Conservation (phyloP, 176 grass and related monocot genomes). For the Carex cristatella region DNA sequence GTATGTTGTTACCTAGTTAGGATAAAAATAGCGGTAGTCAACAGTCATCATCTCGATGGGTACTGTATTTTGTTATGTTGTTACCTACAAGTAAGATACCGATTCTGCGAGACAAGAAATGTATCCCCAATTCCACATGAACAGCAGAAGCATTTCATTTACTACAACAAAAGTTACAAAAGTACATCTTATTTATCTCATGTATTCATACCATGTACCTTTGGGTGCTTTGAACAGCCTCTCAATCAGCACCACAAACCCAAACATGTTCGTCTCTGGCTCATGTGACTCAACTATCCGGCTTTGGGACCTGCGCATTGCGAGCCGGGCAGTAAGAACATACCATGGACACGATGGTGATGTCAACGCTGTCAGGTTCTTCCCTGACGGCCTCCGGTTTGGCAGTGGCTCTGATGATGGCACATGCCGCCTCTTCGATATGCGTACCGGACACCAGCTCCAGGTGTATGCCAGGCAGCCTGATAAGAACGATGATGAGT, state of each 20-base stretch:
- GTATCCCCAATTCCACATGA: not conserved
- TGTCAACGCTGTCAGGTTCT: conserved; percentile 95
- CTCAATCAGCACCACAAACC: conserved; percentile 79
- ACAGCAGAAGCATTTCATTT: not conserved
- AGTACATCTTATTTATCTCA: not conserved
- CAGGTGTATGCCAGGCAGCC: conserved; percentile 66
- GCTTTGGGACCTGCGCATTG: conserved; percentile 91
- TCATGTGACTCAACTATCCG: conserved; percentile 89
- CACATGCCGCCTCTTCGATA: conserved; percentile 88
- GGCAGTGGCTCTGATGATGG: conserved; percentile 98
- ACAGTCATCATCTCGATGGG: not conserved
- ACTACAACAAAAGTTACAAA: not conserved
- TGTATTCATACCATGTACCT: not conserved
- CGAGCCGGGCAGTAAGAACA: conserved; percentile 84
- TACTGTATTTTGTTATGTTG: not conserved
- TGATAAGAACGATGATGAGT: conserved; percentile 56
- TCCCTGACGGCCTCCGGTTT: conserved; percentile 91
- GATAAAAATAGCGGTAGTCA: not conserved
- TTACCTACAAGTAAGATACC: not conserved
- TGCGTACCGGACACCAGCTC: conserved; percentile 98
- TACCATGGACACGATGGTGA: conserved; percentile 79
- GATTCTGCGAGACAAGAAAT: not conserved
- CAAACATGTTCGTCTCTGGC: conserved; percentile 93
- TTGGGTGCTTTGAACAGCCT: conserved; percentile 35
- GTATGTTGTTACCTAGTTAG: not conserved